Base-by-base conservation (phyloP, 768 basidiomycete genomes). In the Suillus plorans region DNA sequence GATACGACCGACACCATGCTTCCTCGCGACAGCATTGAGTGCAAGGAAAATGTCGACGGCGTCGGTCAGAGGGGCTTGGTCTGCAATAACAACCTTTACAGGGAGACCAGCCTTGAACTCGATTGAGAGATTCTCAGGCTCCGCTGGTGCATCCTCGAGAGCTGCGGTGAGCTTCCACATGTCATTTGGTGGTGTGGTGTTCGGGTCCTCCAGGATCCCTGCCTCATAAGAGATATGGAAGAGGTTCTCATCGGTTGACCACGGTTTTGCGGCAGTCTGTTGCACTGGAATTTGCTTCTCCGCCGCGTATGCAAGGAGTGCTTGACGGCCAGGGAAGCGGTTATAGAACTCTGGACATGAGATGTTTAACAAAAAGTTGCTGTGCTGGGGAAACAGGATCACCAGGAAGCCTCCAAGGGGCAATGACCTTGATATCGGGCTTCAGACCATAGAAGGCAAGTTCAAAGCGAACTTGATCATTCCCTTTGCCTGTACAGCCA, bases 221-320 rank as follows among this genome's bases (percentile, higher is more conserved):
- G 97, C 97, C 79, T 99, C 97, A 80, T 98, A 99, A 18, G 97
- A 99, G 80, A 99, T 99, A 83, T 99, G 97, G 89, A 97, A 98
- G 58, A 99, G 85, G 81, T 99, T 99, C 81, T 99, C 97, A 76
- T 99, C 97, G 6, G 97, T 99, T 4, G 97, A 98, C 97, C 97
- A 99, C 42, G 97, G 97, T 81, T 99, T 98, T 63, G 96, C 86
- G 13, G 92, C 86, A 55, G 97, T 99, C 80, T 99, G 97, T 68
- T 89, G 85, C 66, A 99, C 96, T 63, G 53, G 53, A 34, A 55
- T 97, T 57, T 86, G 78, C 76, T 94, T 93, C 74, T 92, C 81
- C 9, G 89, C 89, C 36, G 97, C 97, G 70, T 89, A 99, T 31
- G 86, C 85, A 65, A 99, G 90, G 62, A 99, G 89, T 22, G 94